phyloP scores from a whole-genome alignment of 257 asterid genomes.

The Anisodus acutangulus region DNA sequence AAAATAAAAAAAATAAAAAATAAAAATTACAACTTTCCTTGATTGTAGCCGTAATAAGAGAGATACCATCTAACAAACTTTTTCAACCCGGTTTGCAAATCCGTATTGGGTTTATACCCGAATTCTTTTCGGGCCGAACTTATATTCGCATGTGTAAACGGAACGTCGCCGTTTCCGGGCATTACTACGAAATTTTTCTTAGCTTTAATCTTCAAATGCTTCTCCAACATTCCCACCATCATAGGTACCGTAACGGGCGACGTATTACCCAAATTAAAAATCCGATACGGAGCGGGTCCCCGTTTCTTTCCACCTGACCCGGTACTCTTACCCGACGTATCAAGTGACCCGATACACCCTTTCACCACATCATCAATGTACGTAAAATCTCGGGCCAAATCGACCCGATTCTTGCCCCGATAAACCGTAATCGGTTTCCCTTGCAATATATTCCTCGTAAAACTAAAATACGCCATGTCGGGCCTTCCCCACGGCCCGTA shows the following conservation, averaged over 20 bases:
- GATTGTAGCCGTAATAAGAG: constrained; percentile 64
- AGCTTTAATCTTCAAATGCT: constrained; percentile 68
- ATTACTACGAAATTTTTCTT: constrained; percentile 62
- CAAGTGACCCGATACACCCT: constrained; percentile 73
- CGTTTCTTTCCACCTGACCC: constrained; percentile 85
- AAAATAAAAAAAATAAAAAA: background rate
- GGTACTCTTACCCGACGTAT: constrained; percentile 74
- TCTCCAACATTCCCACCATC: constrained; percentile 78
- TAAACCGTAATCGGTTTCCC: constrained; percentile 70
- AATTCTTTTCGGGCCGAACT: constrained; percentile 67
- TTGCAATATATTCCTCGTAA: constrained; percentile 60
- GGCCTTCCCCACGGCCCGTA: constrained; percentile 90
- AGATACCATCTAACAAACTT: constrained; percentile 81
- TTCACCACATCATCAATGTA: constrained; percentile 79
- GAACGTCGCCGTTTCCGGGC: constrained; percentile 96
- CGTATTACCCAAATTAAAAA: constrained; percentile 77
- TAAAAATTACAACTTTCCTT: constrained; percentile 40
- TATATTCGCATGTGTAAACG: constrained; percentile 77
- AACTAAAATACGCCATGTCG: constrained; percentile 85
- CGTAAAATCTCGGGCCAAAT: constrained; percentile 80
- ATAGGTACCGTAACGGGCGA: constrained; percentile 79
- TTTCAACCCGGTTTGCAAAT: constrained; percentile 83
- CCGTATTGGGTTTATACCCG: constrained; percentile 78
- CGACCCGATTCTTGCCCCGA: constrained; percentile 74
- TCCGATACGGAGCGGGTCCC: constrained; percentile 71